Percentiles rank a stretch among this genome's conserved stretches.
Evolutionary conservation across 2,329 filamentous ascomycete genomes (phyloP).

Genomic region (Furcasterigmium furcatum): DNA sequence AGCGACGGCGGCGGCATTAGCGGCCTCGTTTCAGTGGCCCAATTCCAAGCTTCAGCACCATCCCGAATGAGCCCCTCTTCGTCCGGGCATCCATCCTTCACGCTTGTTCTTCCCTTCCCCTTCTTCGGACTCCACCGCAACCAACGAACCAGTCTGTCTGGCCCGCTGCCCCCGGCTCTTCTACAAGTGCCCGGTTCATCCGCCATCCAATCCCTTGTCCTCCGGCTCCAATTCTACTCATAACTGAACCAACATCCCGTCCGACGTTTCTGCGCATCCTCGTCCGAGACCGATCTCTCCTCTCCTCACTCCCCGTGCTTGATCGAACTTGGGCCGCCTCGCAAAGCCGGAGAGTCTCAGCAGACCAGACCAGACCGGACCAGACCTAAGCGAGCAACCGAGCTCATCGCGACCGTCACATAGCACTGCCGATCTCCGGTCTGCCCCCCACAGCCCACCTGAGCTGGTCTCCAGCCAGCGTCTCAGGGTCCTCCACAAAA

Average conservation of each 20-base stretch:
- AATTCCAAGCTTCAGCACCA: too few species aligned
- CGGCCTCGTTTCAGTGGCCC: too few species aligned
- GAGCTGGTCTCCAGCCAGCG: background rate
- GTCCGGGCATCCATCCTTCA: background rate
- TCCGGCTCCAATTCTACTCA: background rate
- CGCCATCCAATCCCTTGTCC: background rate
- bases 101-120: background rate
- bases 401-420: background rate
- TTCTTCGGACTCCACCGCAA: background rate
- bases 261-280: background rate
- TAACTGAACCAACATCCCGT: background rate
- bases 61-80: too few species aligned
- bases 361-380: too few species aligned
- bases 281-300: background rate
- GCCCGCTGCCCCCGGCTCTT: background rate
- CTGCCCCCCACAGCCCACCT: background rate
- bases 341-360: too few species aligned
- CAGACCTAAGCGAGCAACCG: too few species aligned
- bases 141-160: background rate
- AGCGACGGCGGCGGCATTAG: too few species aligned
- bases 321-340: too few species aligned
- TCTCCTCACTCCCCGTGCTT: background rate
- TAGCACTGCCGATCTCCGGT: background rate
- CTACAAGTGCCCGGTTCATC: background rate
- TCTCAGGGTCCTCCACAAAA: conserved; percentile 1